Evolutionary conservation across 2,329 filamentous ascomycete species (phyloP).

Genomic region (Cladosporium austrohemisphaericum): DNA sequence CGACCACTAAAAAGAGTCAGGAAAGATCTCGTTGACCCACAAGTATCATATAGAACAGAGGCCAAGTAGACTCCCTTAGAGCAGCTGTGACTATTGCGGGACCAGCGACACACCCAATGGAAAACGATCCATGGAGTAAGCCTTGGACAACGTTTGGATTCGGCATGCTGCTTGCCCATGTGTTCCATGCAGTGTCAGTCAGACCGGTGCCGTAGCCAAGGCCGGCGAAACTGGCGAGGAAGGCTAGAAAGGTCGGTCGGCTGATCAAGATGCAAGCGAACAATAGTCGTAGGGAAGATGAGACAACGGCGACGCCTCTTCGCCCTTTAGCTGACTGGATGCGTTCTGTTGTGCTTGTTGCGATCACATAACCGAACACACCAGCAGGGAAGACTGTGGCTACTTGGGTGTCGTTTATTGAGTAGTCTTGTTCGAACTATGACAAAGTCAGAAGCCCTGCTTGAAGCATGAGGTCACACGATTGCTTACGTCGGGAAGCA

Average conservation of each 20-base stretch:
- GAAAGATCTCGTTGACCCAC: neutral
- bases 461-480: neutral
- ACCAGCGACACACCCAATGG: neutral
- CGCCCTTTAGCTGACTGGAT: neutral
- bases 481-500: neutral
- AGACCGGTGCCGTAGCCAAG: conserved; percentile 7
- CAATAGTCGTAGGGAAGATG: neutral
- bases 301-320: neutral
- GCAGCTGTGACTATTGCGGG: neutral
- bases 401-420: neutral
- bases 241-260: neutral
- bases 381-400: conserved; percentile 5
- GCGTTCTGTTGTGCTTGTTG: neutral
- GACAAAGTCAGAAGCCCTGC: neutral
- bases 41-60: neutral
- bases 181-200: conserved; percentile 7
- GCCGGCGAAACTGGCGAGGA: conserved; percentile 1
- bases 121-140: conserved; percentile 5
- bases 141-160: conserved; percentile 1
- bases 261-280: neutral
- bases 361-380: conserved; percentile 4
- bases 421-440: neutral
- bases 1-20: no score
- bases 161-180: neutral
- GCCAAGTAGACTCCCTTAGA: neutral